phyloP scores from a whole-genome alignment of 2,329 filamentous ascomycete genomes.

The Claviceps paspali region DNA sequence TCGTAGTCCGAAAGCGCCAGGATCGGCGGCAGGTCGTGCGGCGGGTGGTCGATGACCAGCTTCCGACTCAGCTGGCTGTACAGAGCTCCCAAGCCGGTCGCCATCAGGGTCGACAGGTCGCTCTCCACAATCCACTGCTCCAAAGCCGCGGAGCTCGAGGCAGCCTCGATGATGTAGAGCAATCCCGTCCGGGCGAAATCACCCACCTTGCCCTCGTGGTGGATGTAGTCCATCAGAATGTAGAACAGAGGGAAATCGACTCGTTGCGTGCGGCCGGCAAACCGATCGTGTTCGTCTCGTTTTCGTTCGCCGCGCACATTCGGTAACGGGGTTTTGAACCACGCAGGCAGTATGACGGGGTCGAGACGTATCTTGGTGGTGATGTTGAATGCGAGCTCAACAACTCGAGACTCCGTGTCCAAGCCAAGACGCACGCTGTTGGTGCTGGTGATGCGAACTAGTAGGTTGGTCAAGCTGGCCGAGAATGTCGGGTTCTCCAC shows the following conservation, averaged over 20 bases:
- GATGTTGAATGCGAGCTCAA: constrained; percentile 90
- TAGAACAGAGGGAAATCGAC: constrained; percentile 95
- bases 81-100: constrained; percentile 73
- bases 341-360: constrained; percentile 72
- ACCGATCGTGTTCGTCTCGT: constrained; percentile 55
- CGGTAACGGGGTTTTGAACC: constrained; percentile 57
- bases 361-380: constrained; percentile 90
- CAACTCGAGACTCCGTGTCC: constrained; percentile 75
- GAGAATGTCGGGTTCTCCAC: constrained; percentile 78
- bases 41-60: constrained; percentile 63
- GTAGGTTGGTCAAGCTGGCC: constrained; percentile 69
- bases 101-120: constrained; percentile 92
- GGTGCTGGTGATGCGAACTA: constrained; percentile 61
- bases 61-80: constrained; percentile 57
- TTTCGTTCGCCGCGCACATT: constrained; percentile 19
- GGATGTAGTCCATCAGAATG: constrained; percentile 88
- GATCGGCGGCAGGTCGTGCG: constrained; percentile 64
- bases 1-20: constrained; percentile 81
- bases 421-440: constrained; percentile 59
- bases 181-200: constrained; percentile 92
- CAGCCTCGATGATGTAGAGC: constrained; percentile 89
- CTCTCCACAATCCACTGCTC: constrained; percentile 97
- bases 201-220: constrained; percentile 84
- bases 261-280: constrained; percentile 72
- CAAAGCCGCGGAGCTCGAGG: constrained; percentile 63